A percentile compares a stretch with the other conserved stretches of the same genome.
phyloP scores from a whole-genome alignment of 441 rosid species.

The Pelargonium fulgidum region DNA sequence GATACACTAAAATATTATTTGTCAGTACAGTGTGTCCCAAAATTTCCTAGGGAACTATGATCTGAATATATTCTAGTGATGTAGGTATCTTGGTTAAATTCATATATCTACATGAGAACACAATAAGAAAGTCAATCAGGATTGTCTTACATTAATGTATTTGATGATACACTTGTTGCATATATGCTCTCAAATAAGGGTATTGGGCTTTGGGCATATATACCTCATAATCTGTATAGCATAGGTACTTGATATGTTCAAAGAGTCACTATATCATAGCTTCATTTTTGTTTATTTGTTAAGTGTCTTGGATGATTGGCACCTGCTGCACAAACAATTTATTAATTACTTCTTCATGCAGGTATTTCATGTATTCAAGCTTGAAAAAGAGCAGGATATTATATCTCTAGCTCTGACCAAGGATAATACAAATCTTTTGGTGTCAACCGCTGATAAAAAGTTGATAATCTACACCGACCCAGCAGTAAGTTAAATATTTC shows the following conservation, averaged over 20 bases:
- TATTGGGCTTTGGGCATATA: not conserved
- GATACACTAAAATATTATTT: not conserved
- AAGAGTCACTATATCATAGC: not conserved
- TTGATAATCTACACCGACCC: conserved; percentile 93
- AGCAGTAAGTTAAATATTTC: conserved; percentile 53
- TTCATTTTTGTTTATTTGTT: not conserved
- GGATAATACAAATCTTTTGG: conserved; percentile 86
- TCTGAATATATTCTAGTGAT: not conserved
- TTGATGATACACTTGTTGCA: not conserved
- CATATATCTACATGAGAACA: not conserved
- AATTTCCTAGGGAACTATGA: not conserved
- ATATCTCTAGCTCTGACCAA: conserved; percentile 70
- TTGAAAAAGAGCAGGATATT: conserved; percentile 72
- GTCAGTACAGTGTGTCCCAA: not conserved
- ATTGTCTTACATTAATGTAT: not conserved
- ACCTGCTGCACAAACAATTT: conserved; percentile 13
- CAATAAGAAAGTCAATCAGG: not conserved
- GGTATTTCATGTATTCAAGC: conserved; percentile 73
- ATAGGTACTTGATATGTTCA: not conserved
- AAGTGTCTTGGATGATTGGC: not conserved
- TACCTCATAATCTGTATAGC: not conserved
- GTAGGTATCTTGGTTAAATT: not conserved
- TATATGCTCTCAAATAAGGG: not conserved
- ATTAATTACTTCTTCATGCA: conserved; percentile 29
- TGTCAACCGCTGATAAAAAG: conserved; percentile 89